Base-by-base conservation (phyloP, 495 filamentous ascomycete genomes). In the Oleoguttula mirabilis region DNA sequence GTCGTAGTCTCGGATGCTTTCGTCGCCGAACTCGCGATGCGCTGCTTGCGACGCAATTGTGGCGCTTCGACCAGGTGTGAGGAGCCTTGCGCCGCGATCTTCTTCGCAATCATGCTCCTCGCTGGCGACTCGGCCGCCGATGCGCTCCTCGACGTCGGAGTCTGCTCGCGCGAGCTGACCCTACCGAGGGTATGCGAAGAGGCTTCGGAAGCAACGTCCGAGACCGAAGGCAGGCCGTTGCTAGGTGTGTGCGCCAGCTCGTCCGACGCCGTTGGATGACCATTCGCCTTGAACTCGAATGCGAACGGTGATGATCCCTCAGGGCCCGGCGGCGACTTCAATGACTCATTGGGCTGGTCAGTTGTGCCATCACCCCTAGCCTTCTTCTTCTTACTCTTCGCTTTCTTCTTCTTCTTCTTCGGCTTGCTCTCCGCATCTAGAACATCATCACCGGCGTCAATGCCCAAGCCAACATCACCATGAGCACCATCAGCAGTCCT, bases 401-500 rank as follows among this genome's bases (percentile, higher is more conserved):
- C 38, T 25, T 39, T 49, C 22, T 48, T 48, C 36, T 39, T 40
- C 38, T 43, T 43, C 6, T 21, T 5, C 40, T 41, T 37, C 38
- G 32, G 16, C 15, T 20, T n/a, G n/a, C n/a, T n/a, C n/a, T n/a
- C 28, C 14, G 42, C 39, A 5, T 19, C 16, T 17, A 10, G 8
- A 17, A 20, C 10, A 37, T 12, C 20, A 38, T 3, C 15, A 27
- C 5, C 16, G 46, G 31, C 11, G 7, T 10, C 12, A 35, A 49
- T 43, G n/a, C 40, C 39, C n/a, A 43, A 31, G n/a, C 40, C 46
- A 38, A 43, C 32, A 17, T 43, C 39, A 43, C 8, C 38, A 10
- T 22, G n/a, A n/a, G 34, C 37, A n/a, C 22, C 37, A 24, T 24
- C 20, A 8, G 24, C n/a, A 39, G 4, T 12, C 22, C 8, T 25